Conservation (phyloP, 305 asterid species). For the Rubia tinctorum region DNA sequence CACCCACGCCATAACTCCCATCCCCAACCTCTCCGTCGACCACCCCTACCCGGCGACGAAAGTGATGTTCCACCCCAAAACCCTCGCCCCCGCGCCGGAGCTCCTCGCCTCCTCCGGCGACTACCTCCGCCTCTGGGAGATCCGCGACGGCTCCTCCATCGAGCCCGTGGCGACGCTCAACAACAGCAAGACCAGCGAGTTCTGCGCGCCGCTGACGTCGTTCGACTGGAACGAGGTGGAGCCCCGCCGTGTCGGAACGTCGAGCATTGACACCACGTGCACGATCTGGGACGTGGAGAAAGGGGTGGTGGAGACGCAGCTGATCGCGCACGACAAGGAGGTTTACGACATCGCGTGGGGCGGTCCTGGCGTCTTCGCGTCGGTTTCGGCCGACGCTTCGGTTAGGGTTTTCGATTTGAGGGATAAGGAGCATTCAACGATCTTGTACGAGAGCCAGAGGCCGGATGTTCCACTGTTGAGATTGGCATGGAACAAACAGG, state of each 20-base stretch:
- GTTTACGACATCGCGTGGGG: constrained; percentile 94
- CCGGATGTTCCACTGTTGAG: constrained; percentile 74
- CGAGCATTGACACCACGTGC: constrained; percentile 78
- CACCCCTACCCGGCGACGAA: constrained; percentile 95
- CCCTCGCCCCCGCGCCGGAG: constrained; percentile 24
- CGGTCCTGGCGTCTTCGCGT: constrained; percentile 74
- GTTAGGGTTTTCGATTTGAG: constrained; percentile 79
- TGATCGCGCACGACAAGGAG: constrained; percentile 87
- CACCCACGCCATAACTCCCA: constrained; percentile 37
- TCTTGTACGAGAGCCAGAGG: constrained; percentile 71
- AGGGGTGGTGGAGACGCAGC: constrained; percentile 70
- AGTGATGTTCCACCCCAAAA: constrained; percentile 61
- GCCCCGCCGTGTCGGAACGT: constrained; percentile 70
- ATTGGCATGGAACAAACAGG: constrained; percentile 93
- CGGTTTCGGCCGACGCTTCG: constrained; percentile 84
- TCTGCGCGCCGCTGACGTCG: constrained; percentile 74
- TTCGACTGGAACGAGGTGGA: constrained; percentile 90
- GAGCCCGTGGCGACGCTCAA: constrained; percentile 41
- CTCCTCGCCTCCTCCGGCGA: constrained; percentile 88
- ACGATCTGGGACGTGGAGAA: constrained; percentile 87
- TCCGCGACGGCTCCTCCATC: constrained; percentile 43
- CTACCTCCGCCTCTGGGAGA: constrained; percentile 79
- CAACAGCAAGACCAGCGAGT: constrained; percentile 62
- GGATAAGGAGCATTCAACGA: constrained; percentile 76
- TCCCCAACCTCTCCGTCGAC: constrained; percentile 56